Percentiles rank a stretch among this genome's conserved stretches.
Evolutionary conservation across 2,329 filamentous ascomycete genomes (phyloP).

Genomic region (Didymella exigua): DNA sequence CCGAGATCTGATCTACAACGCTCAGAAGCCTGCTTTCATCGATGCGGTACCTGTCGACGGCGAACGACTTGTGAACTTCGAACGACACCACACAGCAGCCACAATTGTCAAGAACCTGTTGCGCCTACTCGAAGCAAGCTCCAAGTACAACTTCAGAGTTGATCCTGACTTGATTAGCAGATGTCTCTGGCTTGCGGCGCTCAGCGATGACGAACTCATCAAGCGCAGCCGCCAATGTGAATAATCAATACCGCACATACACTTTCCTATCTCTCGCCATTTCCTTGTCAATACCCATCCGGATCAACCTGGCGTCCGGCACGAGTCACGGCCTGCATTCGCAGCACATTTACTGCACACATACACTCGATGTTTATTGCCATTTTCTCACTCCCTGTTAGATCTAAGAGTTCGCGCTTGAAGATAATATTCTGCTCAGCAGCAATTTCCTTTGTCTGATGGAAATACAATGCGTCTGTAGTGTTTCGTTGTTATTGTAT

Average conservation of each 20-base stretch:
- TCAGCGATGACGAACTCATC: constrained; percentile 75
- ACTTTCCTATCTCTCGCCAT: constrained; percentile 16
- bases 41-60: constrained; percentile 63
- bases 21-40: constrained; percentile 77
- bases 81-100: constrained; percentile 77
- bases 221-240: constrained; percentile 40
- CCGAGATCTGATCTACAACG: constrained; percentile 81
- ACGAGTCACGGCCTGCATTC: constrained; percentile 37
- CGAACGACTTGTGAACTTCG: constrained; percentile 79
- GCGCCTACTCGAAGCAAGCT: constrained; percentile 78
- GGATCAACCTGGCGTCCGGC: constrained; percentile 14
- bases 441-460: constrained; percentile 1
- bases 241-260: constrained; percentile 22
- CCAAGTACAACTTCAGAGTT: constrained; percentile 73
- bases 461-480: constrained; percentile 5
- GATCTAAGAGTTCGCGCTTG: constrained; percentile 42
- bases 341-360: constrained; percentile 26
- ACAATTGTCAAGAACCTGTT: constrained; percentile 79
- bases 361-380: constrained; percentile 16
- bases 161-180: constrained; percentile 78
- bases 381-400: constrained; percentile 12
- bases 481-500: constrained; percentile 3
- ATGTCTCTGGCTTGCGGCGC: constrained; percentile 83
- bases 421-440: constrained; percentile 15
- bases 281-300: constrained; percentile 32